Conservation (phyloP, 2,329 filamentous ascomycete species). For the Neophaeococcomyces aloes region DNA sequence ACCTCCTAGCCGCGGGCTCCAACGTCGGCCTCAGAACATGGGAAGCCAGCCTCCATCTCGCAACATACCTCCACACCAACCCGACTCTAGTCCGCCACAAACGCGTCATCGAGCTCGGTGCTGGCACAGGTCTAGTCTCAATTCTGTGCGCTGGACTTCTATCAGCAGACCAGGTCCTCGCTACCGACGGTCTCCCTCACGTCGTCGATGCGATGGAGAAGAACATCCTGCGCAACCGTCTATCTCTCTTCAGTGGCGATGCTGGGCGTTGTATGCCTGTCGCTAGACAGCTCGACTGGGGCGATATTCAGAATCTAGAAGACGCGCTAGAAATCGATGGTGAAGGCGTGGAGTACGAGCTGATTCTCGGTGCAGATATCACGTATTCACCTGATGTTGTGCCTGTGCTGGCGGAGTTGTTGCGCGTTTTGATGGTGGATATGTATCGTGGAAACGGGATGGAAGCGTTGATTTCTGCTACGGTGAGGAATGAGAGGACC, state of each 20-base stretch:
- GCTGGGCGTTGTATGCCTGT: not conserved
- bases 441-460: slow-evolving; percentile 11
- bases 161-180: slow-evolving; percentile 42
- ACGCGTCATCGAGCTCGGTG: slow-evolving; percentile 53
- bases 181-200: slow-evolving; percentile 50
- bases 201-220: slow-evolving; percentile 31
- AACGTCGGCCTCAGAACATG: slow-evolving; percentile 60
- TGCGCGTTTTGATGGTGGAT: slow-evolving; percentile 12
- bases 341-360: slow-evolving; percentile 9
- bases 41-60: slow-evolving; percentile 58
- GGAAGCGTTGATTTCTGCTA: slow-evolving; percentile 49
- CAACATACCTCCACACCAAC: slow-evolving; percentile 40
- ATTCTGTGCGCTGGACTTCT: slow-evolving; percentile 53
- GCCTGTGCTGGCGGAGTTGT: slow-evolving; percentile 15
- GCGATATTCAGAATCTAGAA: slow-evolving; percentile 13
- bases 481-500: slow-evolving; percentile 52
- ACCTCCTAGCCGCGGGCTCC: slow-evolving; percentile 27
- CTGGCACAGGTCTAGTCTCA: slow-evolving; percentile 56
- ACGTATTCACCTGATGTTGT: slow-evolving; percentile 21
- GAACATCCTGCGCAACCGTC: slow-evolving; percentile 28
- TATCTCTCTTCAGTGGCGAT: not conserved
- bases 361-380: slow-evolving; percentile 20
- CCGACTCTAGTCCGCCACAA: slow-evolving; percentile 31
- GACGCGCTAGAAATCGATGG: slow-evolving; percentile 8
- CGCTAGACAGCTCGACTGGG: slow-evolving; percentile 15